Conservation (phyloP, 1,284 basidiomycete genomes). For the Puccinia hordei region DNA sequence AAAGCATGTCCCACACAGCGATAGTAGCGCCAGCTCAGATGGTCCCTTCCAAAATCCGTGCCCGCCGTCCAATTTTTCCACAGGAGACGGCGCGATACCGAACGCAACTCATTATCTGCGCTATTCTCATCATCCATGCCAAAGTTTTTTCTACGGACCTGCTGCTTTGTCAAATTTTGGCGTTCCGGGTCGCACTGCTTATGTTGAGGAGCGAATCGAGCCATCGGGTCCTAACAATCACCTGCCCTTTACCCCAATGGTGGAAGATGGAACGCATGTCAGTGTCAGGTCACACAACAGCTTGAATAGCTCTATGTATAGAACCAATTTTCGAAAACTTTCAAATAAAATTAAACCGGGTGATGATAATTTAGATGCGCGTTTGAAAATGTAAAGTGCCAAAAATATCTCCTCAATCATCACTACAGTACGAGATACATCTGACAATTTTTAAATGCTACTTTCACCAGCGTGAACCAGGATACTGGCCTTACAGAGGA, state of each 20-base stretch:
- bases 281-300: background rate
- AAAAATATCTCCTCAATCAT: background rate
- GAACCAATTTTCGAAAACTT: background rate
- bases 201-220: conserved; percentile 2
- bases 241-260: background rate
- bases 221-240: background rate
- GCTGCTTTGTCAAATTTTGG: background rate
- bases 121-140: conserved; percentile 18
- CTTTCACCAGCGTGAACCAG: background rate
- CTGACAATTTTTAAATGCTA: background rate
- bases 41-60: background rate
- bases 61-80: background rate
- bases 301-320: background rate
- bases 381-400: background rate
- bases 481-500: background rate
- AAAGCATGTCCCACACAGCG: background rate
- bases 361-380: background rate
- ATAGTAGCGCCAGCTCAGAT: conserved; percentile 3
- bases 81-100: background rate
- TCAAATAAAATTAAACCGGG: background rate
- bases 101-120: background rate
- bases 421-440: no score
- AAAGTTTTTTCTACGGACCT: background rate
- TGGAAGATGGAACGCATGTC: background rate
- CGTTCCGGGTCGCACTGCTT: background rate